phyloP scores from a whole-genome alignment of 129 eudicot species.

The sunflower (Helianthus annuus) region DNA sequence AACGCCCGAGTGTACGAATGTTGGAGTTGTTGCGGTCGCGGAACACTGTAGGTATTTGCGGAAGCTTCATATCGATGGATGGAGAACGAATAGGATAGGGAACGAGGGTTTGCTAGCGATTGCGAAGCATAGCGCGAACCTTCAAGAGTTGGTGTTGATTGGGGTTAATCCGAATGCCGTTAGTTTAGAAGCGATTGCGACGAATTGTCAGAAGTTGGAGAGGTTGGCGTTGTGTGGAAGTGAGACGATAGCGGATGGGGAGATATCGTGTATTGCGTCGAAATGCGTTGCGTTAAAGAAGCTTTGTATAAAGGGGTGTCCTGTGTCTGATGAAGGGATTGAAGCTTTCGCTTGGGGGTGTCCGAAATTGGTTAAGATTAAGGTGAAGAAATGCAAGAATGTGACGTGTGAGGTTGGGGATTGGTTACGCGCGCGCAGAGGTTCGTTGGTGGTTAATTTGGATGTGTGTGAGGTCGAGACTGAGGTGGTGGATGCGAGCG shows the following conservation, averaged over 20 bases:
- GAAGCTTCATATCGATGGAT: constrained; percentile 36
- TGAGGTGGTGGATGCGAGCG: constrained; percentile 54
- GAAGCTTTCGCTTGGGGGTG: constrained; percentile 41
- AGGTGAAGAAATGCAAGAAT: constrained; percentile 53
- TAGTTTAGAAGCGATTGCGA: constrained; percentile 39
- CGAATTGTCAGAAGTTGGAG: constrained; percentile 36
- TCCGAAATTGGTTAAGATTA: constrained; percentile 34
- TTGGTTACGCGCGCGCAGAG: constrained; percentile 61
- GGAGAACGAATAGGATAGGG: constrained; percentile 44
- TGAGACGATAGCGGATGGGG: constrained; percentile 40
- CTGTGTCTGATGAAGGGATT: constrained; percentile 36
- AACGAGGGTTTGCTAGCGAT: constrained; percentile 31
- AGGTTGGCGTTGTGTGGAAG: constrained; percentile 45
- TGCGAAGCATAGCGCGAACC: constrained; percentile 29
- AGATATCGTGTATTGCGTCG: constrained; percentile 40
- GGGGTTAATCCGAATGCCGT: constrained; percentile 29
- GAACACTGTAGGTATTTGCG: constrained; percentile 33
- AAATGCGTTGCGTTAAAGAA: constrained; percentile 39
- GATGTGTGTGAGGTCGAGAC: constrained; percentile 59
- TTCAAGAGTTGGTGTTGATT: constrained; percentile 42
- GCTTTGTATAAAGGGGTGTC: constrained; percentile 29
- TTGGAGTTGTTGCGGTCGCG: constrained; percentile 32
- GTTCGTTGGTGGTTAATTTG: constrained; percentile 52
- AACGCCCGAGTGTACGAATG: constrained; percentile 40
- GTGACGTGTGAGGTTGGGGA: constrained; percentile 62